phyloP scores from a whole-genome alignment of 805 yeast species.

The Suhomyces tanzawaensis region DNA sequence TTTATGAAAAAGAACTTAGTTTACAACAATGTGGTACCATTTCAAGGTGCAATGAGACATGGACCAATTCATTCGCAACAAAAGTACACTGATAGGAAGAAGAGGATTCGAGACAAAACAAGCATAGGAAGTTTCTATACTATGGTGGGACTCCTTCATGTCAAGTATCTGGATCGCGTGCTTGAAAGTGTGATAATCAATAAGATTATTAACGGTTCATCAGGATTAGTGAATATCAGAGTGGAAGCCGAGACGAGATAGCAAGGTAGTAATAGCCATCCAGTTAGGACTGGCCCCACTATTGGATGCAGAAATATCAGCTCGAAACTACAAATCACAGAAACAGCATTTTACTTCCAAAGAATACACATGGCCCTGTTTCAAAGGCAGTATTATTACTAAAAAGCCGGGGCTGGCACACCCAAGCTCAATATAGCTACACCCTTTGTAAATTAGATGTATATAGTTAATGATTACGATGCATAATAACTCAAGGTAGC shows the following conservation, averaged over 20 bases:
- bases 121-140: constrained; percentile 38
- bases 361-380: too few species aligned
- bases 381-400: too few species aligned
- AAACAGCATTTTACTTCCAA: too few species aligned
- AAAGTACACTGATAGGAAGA: constrained; percentile 8
- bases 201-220: constrained; percentile 25
- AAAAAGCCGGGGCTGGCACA: too few species aligned
- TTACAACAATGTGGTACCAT: constrained; percentile 29
- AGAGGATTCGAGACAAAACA: constrained; percentile 19
- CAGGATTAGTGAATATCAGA: constrained; percentile 29
- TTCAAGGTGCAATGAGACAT: constrained; percentile 25
- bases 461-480: too few species aligned
- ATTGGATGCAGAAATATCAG: too few species aligned
- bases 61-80: constrained; percentile 15
- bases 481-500: too few species aligned
- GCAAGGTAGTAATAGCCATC: too few species aligned
- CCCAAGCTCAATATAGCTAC: too few species aligned
- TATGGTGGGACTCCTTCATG: constrained; percentile 33
- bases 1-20: constrained; percentile 33
- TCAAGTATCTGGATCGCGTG: constrained; percentile 23
- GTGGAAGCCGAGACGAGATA: constrained; percentile 1
- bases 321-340: too few species aligned
- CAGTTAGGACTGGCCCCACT: too few species aligned
- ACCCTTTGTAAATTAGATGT: too few species aligned
- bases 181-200: constrained; percentile 22